Base-by-base conservation (phyloP, 2,329 filamentous ascomycete genomes). In the Alternaria conjuncta region DNA sequence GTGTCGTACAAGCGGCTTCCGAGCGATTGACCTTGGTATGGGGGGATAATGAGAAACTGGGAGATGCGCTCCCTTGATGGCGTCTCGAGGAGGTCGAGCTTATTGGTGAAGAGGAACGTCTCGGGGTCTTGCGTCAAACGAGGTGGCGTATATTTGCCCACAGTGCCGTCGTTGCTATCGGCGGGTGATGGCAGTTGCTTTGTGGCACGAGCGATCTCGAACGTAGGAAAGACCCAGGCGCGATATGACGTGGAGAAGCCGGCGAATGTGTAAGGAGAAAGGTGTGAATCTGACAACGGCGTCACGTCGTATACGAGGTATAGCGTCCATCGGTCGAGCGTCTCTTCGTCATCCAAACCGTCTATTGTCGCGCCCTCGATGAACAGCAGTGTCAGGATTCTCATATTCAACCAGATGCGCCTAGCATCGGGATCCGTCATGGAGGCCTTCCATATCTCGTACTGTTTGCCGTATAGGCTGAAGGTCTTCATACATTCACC, bases 181-280 rank as follows among this genome's bases (percentile, higher is more conserved):
- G 75, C 74, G 13, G 76, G 72, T 21, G 74, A 78, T 11, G 75
- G 75, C 11, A 79, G 70, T 44, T 74, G 70, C 51, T 79, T 75
- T 21, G 74, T 79, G 15, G 78, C 75, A 62, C 80, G 73, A 60
- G 77, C 71, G 28, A 81, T 79, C 54, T 82, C 80, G 60, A 81
- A 67, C 4, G 76, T 85, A 64, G 88, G 88, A 66, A 81, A 87
- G 63, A 85, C 82, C 84, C 91, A 97, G 82, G 94, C 95, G 54
- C 93, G 89, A 80, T 97, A 97, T 32, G 95, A 90, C 1, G 95
- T 98, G 15, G 91, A 90, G 80, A 96, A 98, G 61, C 96, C 96
- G 36, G 93, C 89, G 69, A 99, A 92, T 3, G 88, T 87, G 78
- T 97, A 97, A 61, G 70, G 71, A 8, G 74, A 74, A 7, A 65